These are phyloP conservation scores for Melocanna baccifera DNA, from an alignment of 176 grass and related monocot species.

Conservation along the genomic window DNA sequence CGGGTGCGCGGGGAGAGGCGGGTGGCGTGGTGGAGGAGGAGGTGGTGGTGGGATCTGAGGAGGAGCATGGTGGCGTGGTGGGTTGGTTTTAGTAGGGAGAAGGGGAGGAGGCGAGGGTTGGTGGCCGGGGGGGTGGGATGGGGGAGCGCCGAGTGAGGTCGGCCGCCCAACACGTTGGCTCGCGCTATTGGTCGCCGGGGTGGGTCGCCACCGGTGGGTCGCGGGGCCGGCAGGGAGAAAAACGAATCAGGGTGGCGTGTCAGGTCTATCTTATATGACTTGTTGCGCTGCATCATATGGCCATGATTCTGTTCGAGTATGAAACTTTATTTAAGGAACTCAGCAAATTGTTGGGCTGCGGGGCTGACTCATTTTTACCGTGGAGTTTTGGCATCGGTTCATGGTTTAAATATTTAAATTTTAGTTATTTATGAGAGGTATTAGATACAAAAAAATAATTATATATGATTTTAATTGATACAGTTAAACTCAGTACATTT, in stretches of 20 bases:
- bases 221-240: neutral
- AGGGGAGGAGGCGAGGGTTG: conserved; percentile 15
- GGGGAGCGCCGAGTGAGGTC: conserved; percentile 6
- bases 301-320: too few relatives aligned
- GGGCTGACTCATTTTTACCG: too few relatives aligned
- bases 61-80: conserved; percentile 54
- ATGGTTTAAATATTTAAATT: too few relatives aligned
- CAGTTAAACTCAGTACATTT: too few relatives aligned
- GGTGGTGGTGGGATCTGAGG: conserved; percentile 71
- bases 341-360: too few relatives aligned
- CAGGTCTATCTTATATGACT: neutral
- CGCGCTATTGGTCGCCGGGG: conserved; percentile 28
- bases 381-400: too few relatives aligned
- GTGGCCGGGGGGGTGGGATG: neutral
- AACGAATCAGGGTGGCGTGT: conserved; percentile 10
- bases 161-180: conserved; percentile 29
- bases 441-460: too few relatives aligned
- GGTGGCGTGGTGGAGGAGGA: conserved; percentile 48
- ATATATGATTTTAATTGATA: too few relatives aligned
- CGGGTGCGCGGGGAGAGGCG: conserved; percentile 21
- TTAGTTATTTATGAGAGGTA: too few relatives aligned
- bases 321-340: too few relatives aligned
- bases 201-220: neutral
- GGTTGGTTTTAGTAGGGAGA: conserved; percentile 43
- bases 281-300: too few relatives aligned